Base-by-base conservation (phyloP, 352 stramenopile species). In the Phytophthora boehmeriae region DNA sequence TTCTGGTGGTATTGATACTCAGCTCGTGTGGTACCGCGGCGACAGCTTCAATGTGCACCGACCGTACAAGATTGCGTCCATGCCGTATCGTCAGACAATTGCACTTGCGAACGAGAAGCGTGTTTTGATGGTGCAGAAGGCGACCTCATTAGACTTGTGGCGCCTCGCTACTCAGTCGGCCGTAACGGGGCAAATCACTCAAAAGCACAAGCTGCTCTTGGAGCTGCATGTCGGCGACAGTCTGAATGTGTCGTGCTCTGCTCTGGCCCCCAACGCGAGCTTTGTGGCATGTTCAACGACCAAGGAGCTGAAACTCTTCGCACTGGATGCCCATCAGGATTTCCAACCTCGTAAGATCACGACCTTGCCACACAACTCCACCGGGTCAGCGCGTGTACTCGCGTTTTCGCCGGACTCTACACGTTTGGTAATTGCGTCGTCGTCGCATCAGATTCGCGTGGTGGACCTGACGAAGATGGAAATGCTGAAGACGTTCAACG, bases 1-100 rank as follows among this genome's bases (percentile, higher is more conserved):
- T 16, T 98, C 90, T 13, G 93, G 89, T 23, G 92, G 95, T 47
- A 83, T 98, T 44, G 95, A 98, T 85, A 98, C 93, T 13, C 94
- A 98, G 73, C 64, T 98, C 6, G 96, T 97, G 43, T 96, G 87
- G 65, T 98, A 98, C 73, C 71, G 77, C 44, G 86, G 89, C 19
- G 64, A 78, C 38, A 87, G 80, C 32, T 98, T 98, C 68, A 80
- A 86, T 63, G 82, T 86, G 17, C 75, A 79, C 55, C 86, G 93
- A 1, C 92, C 95, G 6, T 80, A 71, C 66, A 96, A 97, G 63
- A 89, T 95, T 43, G 92, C 90, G 66, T 96, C 94, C 23, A 97
- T 92, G 78, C 83, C 87, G 47, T 83, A 93, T 66, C 81, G 69
- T 46, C 75, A 85, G 57, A 83, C 78, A 4, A 78, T 95, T 22